phyloP scores from a whole-genome alignment of 192 early-diverging fungal genomes.

The Umbelopsis sp. region DNA sequence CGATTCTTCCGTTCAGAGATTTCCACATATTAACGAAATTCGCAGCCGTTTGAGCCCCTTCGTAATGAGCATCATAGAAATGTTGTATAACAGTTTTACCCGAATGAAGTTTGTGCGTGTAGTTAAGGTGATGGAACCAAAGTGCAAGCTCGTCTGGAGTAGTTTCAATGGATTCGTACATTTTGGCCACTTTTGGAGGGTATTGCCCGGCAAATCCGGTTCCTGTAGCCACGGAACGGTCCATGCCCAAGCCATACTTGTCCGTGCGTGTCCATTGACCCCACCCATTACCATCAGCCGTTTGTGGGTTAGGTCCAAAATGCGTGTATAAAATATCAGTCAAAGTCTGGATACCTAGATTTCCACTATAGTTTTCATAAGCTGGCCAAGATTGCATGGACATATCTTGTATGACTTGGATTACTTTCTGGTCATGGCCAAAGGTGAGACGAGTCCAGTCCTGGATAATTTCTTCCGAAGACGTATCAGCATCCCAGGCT shows the following conservation, averaged over 20 bases:
- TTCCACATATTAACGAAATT: conserved; percentile 5
- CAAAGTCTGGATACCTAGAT: conserved; percentile 15
- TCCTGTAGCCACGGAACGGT: conserved; percentile 1
- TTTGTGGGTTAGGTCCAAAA: conserved; percentile 6
- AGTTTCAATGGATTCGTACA: conserved; percentile 9
- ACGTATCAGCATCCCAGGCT: conserved; percentile 2
- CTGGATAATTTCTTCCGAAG: conserved; percentile 4
- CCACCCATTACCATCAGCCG: background rate
- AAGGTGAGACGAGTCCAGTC: conserved; percentile 8
- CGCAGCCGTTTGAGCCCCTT: conserved; percentile 1
- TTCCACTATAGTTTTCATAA: conserved; percentile 12
- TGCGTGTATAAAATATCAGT: conserved; percentile 9
- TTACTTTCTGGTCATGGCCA: conserved; percentile 4
- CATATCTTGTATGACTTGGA: conserved; percentile 7
- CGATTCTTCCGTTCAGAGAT: background rate
- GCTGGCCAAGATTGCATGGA: conserved; percentile 10
- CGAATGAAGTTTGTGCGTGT: background rate
- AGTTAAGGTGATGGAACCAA: conserved; percentile 9
- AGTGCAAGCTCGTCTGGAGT: conserved; percentile 8
- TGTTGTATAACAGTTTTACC: conserved; percentile 1
- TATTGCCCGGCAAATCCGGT: background rate
- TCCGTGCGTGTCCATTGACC: conserved; percentile 9
- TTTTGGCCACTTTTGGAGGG: conserved; percentile 6
- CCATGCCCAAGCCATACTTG: background rate
- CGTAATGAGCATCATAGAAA: conserved; percentile 10